Percentiles rank a stretch among this genome's conserved stretches.
phyloP scores from a whole-genome alignment of 108 stramenopile species.

The Hondaea fermentalgiana region DNA sequence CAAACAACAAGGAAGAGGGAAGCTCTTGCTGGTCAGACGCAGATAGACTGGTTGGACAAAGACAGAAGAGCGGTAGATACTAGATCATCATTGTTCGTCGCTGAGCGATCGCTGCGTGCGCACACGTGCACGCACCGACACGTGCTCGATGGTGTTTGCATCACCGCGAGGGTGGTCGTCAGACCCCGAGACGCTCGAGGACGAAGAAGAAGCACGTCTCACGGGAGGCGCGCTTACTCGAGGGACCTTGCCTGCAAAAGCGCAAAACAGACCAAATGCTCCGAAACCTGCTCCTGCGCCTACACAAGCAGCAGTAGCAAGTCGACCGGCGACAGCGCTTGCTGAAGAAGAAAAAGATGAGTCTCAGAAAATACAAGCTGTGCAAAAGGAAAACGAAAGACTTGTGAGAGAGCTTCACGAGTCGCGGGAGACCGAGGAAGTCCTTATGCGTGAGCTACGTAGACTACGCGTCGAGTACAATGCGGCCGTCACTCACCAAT shows the following conservation, averaged over 20 bases:
- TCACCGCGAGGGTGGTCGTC: constrained; percentile 1
- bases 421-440: not conserved
- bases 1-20: too few species aligned
- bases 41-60: too few species aligned
- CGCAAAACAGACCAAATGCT: too few species aligned
- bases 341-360: not conserved
- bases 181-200: not conserved
- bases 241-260: too few species aligned
- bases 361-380: not conserved
- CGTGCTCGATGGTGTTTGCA: not conserved
- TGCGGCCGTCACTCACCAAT: not conserved
- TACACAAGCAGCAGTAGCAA: too few species aligned
- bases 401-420: not conserved
- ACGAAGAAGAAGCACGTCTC: not conserved
- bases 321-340: too few species aligned
- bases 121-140: too few species aligned
- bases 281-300: too few species aligned
- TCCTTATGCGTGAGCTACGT: not conserved
- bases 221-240: not conserved
- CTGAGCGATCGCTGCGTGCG: too few species aligned
- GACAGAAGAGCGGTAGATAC: too few species aligned
- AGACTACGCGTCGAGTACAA: not conserved
- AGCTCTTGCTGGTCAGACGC: too few species aligned
- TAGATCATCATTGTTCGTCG: too few species aligned
- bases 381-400: not conserved